Base-by-base conservation (phyloP, 2,329 filamentous ascomycete species). In the Erysiphe pulchra region DNA sequence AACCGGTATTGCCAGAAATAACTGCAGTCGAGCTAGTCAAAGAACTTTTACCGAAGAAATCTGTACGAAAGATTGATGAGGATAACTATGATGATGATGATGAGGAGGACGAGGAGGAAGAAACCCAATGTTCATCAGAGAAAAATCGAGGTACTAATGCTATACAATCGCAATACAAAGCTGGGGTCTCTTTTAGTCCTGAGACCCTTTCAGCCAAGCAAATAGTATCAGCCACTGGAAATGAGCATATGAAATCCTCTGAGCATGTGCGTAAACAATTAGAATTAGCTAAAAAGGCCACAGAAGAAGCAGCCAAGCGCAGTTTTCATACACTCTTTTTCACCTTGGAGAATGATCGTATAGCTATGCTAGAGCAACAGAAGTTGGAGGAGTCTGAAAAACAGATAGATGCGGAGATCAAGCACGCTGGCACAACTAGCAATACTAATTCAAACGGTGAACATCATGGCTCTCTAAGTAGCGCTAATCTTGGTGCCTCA, bases 331-430 rank as follows among this genome's bases (percentile, higher is more conserved):
- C 84, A 10, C 71, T 93, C 52, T 92, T 95, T 61, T 87, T 93
- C 61, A 94, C 90, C 1, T 69, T 95, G 31, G 90, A 98, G 61
- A 90, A 87, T 59, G 90, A 98, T 59, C 75, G 83, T 46, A 84
- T 87, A 55, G 90, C 90, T 43, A 95, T 98, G 90, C 64, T 95
- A 47, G 90, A 98, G 61, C 90, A 98, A 62, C 85, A 95, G 61
- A 84, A 87, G 60, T 70, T 98, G 24, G 90, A 98, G 57, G 90
- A 95, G 60, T 85, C 92, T 1, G 90, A 98, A 60, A 80, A 92
- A 59, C 85, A 92, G 59, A 79, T 95, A 10, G 87, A 95, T 60
- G 86, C 86, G 13, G 90, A 98, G 62, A 90, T 93, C 69, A 85
- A 86, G 47, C 71, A 76, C 56, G 72, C 70, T 46, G 70, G 62